phyloP scores from a whole-genome alignment of 106 monocot genomes.

The Xerophyta viscosa region DNA sequence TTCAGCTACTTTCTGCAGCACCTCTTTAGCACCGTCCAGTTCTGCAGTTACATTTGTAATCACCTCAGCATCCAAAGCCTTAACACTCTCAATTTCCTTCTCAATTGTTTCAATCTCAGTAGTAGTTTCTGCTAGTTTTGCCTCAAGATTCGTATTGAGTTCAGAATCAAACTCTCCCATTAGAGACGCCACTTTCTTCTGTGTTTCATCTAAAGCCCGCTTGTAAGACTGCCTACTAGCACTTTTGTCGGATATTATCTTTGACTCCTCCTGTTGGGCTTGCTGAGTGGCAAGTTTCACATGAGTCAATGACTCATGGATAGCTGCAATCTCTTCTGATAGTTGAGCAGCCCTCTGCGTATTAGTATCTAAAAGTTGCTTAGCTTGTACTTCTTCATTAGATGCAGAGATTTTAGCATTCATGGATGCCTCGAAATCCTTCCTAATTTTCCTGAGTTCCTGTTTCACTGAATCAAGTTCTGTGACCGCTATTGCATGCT shows the following conservation, averaged over 20 bases:
- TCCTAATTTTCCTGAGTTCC: slow-evolving; percentile 11
- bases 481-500: not conserved
- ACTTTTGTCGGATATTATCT: slow-evolving; percentile 16
- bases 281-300: slow-evolving; percentile 24
- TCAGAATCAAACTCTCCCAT: slow-evolving; percentile 26
- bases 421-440: slow-evolving; percentile 24
- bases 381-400: slow-evolving; percentile 17
- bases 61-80: slow-evolving; percentile 9
- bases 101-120: slow-evolving; percentile 13
- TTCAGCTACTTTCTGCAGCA: slow-evolving; percentile 36
- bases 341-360: slow-evolving; percentile 19
- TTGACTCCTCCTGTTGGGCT: slow-evolving; percentile 20
- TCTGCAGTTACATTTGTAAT: slow-evolving; percentile 17
- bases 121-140: slow-evolving; percentile 17
- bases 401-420: slow-evolving; percentile 21
- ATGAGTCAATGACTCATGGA: slow-evolving; percentile 18
- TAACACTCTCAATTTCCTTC: slow-evolving; percentile 21
- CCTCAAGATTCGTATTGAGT: slow-evolving; percentile 8
- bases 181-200: slow-evolving; percentile 14
- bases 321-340: slow-evolving; percentile 18
- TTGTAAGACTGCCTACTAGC: slow-evolving; percentile 14
- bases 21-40: slow-evolving; percentile 30
- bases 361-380: slow-evolving; percentile 7
- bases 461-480: slow-evolving; percentile 12
- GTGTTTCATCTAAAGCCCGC: slow-evolving; percentile 15